Conservation (phyloP, 345 rosid genomes). For the Viola odorata region DNA sequence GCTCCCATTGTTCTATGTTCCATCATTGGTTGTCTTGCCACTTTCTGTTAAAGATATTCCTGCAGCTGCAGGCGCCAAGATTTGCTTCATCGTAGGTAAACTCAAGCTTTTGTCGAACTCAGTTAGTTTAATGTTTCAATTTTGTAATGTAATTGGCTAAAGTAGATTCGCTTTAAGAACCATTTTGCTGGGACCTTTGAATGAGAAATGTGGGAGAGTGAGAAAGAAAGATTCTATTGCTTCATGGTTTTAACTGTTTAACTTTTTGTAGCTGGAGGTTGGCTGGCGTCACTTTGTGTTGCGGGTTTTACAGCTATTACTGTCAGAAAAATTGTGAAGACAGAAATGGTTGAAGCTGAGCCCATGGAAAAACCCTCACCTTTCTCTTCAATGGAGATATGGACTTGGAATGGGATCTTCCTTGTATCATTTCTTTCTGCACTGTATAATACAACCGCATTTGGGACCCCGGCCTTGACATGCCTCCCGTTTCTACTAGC, state of each 20-base stretch:
- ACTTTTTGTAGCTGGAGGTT: conserved; percentile 64
- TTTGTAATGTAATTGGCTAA: not conserved
- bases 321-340: conserved; percentile 72
- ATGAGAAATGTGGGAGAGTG: not conserved
- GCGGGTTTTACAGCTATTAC: conserved; percentile 86
- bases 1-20: conserved; percentile 95
- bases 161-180: not conserved
- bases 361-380: conserved; percentile 90
- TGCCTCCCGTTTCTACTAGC: conserved; percentile 90
- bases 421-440: conserved; percentile 62
- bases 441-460: conserved; percentile 52
- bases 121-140: too few relatives aligned
- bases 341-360: conserved; percentile 85
- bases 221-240: too few relatives aligned
- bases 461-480: conserved; percentile 77
- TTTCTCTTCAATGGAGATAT: conserved; percentile 60
- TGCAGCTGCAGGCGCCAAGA: conserved; percentile 82
- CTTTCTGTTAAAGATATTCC: conserved; percentile 88
- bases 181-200: not conserved
- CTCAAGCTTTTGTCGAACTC: not conserved
- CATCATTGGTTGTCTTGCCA: conserved; percentile 83
- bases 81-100: conserved; percentile 71
- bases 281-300: conserved; percentile 91
- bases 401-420: conserved; percentile 76
- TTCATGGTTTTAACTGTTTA: not conserved